These are phyloP conservation scores for Erigeron canadensis DNA, from an alignment of 129 eudicot genomes.

Conservation along the genomic window DNA sequence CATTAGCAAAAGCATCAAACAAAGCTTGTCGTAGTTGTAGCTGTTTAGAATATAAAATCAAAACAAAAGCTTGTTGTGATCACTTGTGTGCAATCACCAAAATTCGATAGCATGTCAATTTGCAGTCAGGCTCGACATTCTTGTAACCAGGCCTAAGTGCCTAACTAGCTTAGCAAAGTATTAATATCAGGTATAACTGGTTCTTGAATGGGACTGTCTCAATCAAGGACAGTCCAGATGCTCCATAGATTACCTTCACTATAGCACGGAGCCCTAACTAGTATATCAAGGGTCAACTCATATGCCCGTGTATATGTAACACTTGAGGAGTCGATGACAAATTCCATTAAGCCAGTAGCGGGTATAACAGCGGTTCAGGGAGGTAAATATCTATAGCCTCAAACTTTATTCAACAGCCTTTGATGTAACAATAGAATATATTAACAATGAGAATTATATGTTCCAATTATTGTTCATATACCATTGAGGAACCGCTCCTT, in stretches of 20 bases:
- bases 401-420: neutral
- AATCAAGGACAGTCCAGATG: neutral
- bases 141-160: neutral
- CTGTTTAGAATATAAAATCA: neutral
- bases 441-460: neutral
- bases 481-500: neutral
- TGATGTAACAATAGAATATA: neutral
- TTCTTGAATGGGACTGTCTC: neutral
- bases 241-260: neutral
- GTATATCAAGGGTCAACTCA: neutral
- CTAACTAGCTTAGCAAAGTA: neutral
- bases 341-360: neutral
- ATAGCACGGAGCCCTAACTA: neutral
- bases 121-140: neutral
- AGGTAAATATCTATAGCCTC: neutral
- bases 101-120: slow-evolving; percentile 4
- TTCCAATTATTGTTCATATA: neutral
- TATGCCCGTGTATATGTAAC: neutral
- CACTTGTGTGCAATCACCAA: neutral
- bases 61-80: neutral
- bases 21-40: neutral
- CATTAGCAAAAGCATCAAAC: neutral
- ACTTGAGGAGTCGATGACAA: neutral
- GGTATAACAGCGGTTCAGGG: neutral
- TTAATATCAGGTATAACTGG: neutral